phyloP scores from a whole-genome alignment of 306 rosid genomes.

The Lathyrus oleraceus region DNA sequence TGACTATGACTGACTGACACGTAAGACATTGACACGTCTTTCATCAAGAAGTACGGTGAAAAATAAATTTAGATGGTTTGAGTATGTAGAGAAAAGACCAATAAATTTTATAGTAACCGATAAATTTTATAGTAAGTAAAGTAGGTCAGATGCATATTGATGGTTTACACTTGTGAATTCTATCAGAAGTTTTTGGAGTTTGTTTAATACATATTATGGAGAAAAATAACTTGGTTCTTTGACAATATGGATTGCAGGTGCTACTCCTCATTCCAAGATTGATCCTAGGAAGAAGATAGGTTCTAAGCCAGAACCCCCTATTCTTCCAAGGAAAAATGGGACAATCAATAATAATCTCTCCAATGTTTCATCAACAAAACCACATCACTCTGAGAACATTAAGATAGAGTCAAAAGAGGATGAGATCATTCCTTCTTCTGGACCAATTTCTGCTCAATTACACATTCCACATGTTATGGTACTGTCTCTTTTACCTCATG shows the following conservation, averaged over 20 bases:
- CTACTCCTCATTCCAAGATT: slow-evolving; percentile 47
- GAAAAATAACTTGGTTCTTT: no score
- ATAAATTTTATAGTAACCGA: no score
- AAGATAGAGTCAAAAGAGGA: slow-evolving; percentile 40
- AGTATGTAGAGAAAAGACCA: no score
- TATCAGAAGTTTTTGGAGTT: neutral
- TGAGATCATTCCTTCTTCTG: slow-evolving; percentile 37
- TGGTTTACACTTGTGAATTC: neutral
- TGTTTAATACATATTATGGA: neutral
- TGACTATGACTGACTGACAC: no score
- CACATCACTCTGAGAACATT: slow-evolving; percentile 40
- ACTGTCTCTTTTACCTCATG: slow-evolving; percentile 37
- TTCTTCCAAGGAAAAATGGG: slow-evolving; percentile 42
- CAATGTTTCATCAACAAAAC: slow-evolving; percentile 35
- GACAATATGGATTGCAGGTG: slow-evolving; percentile 46
- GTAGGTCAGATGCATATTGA: no score
- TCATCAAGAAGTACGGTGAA: no score
- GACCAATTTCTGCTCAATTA: slow-evolving; percentile 43
- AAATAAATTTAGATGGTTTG: no score
- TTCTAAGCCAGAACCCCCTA: slow-evolving; percentile 61
- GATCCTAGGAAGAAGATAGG: slow-evolving; percentile 42
- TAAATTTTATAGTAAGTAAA: no score
- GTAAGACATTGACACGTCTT: no score
- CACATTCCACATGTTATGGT: slow-evolving; percentile 41
- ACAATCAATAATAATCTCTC: slow-evolving; percentile 40